Evolutionary conservation across 345 rosid genomes (phyloP).

Genomic region (Pugionium dolabratum): DNA sequence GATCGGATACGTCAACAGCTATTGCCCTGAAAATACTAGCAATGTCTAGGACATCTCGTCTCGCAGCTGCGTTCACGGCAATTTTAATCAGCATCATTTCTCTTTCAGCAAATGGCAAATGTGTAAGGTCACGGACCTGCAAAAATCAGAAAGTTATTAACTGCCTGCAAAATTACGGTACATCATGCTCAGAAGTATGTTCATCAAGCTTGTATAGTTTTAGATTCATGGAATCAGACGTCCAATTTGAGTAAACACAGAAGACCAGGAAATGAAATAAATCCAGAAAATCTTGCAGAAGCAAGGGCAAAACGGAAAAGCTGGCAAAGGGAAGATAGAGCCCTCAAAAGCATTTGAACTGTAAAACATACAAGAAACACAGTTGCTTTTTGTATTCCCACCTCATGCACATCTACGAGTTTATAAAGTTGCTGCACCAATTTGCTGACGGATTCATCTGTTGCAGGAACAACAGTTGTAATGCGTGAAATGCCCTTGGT

Average conservation of each 20-base stretch:
- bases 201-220: conserved; percentile 18
- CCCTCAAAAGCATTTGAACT: conserved; percentile 15
- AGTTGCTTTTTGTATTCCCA: conserved; percentile 21
- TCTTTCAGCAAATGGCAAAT: conserved; percentile 71
- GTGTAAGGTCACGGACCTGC: conserved; percentile 68
- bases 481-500: conserved; percentile 45
- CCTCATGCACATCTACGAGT: conserved; percentile 48
- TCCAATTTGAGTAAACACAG: not conserved
- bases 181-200: conserved; percentile 8
- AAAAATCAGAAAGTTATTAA: conserved; percentile 20
- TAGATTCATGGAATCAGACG: not conserved
- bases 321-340: not conserved
- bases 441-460: conserved; percentile 47
- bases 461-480: conserved; percentile 47
- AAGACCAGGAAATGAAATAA: not conserved
- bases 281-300: too few species aligned
- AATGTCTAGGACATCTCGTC: conserved; percentile 70
- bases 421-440: conserved; percentile 48
- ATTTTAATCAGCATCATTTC: conserved; percentile 69
- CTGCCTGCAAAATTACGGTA: conserved; percentile 1
- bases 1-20: conserved; percentile 76
- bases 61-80: conserved; percentile 60
- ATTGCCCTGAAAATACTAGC: conserved; percentile 74
- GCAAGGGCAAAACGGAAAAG: not conserved
- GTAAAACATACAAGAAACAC: not conserved